Conservation (phyloP, 2,329 filamentous ascomycete genomes). For the Alternaria sp. region DNA sequence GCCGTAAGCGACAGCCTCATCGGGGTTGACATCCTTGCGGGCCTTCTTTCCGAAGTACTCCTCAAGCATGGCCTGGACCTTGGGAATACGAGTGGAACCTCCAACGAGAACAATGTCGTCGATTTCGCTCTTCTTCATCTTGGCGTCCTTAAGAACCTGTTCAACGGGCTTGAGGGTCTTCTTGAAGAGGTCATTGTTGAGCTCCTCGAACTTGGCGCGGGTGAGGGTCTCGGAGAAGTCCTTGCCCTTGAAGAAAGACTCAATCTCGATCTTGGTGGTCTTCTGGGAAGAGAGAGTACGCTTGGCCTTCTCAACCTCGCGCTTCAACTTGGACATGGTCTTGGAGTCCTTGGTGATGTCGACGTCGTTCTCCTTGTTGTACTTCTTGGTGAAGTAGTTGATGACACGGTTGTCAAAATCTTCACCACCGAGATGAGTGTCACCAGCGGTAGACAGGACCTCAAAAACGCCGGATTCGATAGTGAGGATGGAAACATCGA, state of each 20-base stretch:
- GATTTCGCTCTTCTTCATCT: conserved; percentile 93
- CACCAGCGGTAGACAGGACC: conserved; percentile 92
- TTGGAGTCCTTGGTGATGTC: conserved; percentile 94
- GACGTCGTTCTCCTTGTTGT: conserved; percentile 97
- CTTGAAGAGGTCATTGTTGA: conserved; percentile 99
- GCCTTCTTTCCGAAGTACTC: conserved; percentile 99
- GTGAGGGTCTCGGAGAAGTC: conserved; percentile 99
- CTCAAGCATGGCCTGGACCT: conserved; percentile 93
- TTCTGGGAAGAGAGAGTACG: conserved; percentile 91
- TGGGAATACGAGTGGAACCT: conserved; percentile 98
- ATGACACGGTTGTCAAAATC: conserved; percentile 99
- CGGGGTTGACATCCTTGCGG: conserved; percentile 99
- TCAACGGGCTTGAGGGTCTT: conserved; percentile 98
- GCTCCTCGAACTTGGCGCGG: conserved; percentile 98
- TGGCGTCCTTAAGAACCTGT: conserved; percentile 97
- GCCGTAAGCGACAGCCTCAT: conserved; percentile 98
- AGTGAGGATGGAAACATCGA: conserved; percentile 70
- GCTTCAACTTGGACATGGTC: conserved; percentile 99
- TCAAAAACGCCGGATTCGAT: conserved; percentile 94
- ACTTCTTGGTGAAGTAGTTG: conserved; percentile 93
- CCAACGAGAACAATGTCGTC: conserved; percentile 97
- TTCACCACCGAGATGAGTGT: conserved; percentile 96
- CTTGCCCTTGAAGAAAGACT: conserved; percentile 94
- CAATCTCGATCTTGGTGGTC: conserved; percentile 93
- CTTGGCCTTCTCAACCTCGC: conserved; percentile 99